Evolutionary conservation across 1,284 basidiomycete species (phyloP), one percentile per base, ranked within the genome.

Genomic region (Microbotryum intermedium): DNA sequence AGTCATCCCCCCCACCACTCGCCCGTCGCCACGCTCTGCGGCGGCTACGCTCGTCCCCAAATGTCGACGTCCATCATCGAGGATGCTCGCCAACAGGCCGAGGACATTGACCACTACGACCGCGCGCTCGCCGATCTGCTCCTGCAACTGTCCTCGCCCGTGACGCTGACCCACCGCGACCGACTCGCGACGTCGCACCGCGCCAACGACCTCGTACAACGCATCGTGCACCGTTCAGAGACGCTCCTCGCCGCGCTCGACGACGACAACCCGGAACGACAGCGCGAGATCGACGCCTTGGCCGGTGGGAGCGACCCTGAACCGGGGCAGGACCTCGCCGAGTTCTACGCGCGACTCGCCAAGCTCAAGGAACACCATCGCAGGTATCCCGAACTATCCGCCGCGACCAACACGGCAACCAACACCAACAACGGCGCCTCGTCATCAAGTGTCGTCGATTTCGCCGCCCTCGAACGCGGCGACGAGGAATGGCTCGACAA

Each of bases 341-440:
- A 93, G 74, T 99, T 98, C 79, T 98, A 99, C 78, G 79, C 83
- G 72, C 85, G 94, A 74, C 85, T 98, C 77, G 85, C 84, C 72
- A 89, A 87, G 80, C 84, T 98, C 75, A 90, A 92, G 78, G 91
- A 94, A 72, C 91, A 97, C 81, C 87, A 97, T 80, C 82, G 82
- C 75, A 91, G 90, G 79, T 95, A 97, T 80, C 91, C 90, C 76
- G 86, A 90, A 78, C 80, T 18, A 16, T 13, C 34, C 34, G 34
- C 34, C 1, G 18, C 34, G 11, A 39, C 1, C 34, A 39, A 10
- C 10, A 16, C 34, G 11, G 34, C 86, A 76, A 81, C 85, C 73
- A 79, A 86, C 77, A 83, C 39, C 85, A 76, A 81, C 84, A 53
- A 55, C 4, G 20, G 34, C 34, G 53, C 60, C 6, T 67, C 63